Evolutionary conservation across 441 rosid genomes (phyloP).

Genomic region (Euphorbia celastroides): DNA sequence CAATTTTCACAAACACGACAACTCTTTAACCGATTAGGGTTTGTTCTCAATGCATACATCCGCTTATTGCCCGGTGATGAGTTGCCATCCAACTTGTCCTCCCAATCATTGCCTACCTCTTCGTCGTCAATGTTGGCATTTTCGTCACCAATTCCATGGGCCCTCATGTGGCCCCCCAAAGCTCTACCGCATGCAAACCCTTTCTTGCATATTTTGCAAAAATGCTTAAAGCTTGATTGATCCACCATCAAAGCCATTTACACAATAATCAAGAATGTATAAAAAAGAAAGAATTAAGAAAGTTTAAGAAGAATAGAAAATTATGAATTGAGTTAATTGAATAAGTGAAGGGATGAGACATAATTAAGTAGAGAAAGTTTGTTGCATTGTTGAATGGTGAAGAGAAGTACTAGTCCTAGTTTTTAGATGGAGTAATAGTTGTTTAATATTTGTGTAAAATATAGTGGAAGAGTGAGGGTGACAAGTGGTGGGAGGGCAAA

Average conservation of each 20-base stretch:
- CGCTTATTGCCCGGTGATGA: slow-evolving; percentile 37
- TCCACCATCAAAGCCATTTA: slow-evolving; percentile 54
- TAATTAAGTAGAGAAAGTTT: slow-evolving; percentile 31
- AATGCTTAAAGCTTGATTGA: slow-evolving; percentile 43
- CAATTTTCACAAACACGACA: slow-evolving; percentile 63
- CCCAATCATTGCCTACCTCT: slow-evolving; percentile 50
- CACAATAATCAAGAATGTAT: slow-evolving; percentile 3
- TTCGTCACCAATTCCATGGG: slow-evolving; percentile 63
- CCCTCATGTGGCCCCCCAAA: slow-evolving; percentile 75
- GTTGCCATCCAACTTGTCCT: slow-evolving; percentile 34
- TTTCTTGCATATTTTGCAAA: slow-evolving; percentile 65
- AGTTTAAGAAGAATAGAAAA: neutral
- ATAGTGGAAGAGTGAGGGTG: too few relatives aligned
- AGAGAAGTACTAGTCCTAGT: slow-evolving; percentile 36
- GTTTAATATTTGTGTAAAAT: too few relatives aligned
- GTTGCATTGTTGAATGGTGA: slow-evolving; percentile 39
- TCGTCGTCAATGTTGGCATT: slow-evolving; percentile 41
- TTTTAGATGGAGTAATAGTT: slow-evolving; percentile 40
- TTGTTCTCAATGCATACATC: slow-evolving; percentile 61
- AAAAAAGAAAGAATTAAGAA: slow-evolving; percentile 37
- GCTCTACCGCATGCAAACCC: slow-evolving; percentile 68
- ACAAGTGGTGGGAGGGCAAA: too few relatives aligned
- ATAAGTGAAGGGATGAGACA: neutral
- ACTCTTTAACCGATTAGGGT: slow-evolving; percentile 53
- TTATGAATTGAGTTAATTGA: neutral